phyloP scores from a whole-genome alignment of 306 rosid species.

The Cicer cuneatum region DNA sequence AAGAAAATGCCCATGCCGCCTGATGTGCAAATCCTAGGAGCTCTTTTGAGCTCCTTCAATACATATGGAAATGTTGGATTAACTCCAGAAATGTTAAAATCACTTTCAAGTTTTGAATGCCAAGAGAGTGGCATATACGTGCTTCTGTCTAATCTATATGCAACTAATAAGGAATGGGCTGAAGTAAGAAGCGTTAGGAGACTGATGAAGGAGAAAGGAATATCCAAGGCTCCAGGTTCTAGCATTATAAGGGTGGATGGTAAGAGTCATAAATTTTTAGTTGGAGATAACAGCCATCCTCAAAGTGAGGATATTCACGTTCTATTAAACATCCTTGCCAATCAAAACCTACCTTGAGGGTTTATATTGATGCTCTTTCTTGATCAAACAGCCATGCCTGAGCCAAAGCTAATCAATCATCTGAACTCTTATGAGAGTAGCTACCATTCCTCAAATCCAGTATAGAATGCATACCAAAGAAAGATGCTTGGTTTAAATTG shows the following conservation, averaged over 20 bases:
- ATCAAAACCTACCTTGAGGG: slow-evolving; percentile 57
- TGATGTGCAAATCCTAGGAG: slow-evolving; percentile 78
- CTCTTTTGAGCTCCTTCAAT: slow-evolving; percentile 67
- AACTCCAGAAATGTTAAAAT: slow-evolving; percentile 58
- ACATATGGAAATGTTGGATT: slow-evolving; percentile 59
- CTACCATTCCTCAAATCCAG: not conserved
- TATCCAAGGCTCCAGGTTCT: slow-evolving; percentile 70
- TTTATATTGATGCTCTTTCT: no score
- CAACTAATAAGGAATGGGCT: slow-evolving; percentile 69
- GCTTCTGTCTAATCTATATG: slow-evolving; percentile 77
- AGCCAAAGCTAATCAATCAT: slow-evolving; percentile 13
- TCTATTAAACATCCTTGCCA: slow-evolving; percentile 57
- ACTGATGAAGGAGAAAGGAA: slow-evolving; percentile 77
- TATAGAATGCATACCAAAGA: not conserved
- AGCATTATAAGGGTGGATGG: slow-evolving; percentile 74
- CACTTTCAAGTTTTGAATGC: slow-evolving; percentile 56
- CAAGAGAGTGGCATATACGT: slow-evolving; percentile 80
- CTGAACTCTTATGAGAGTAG: slow-evolving; percentile 30
- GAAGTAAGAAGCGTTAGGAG: slow-evolving; percentile 71
- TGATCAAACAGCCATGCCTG: slow-evolving; percentile 40
- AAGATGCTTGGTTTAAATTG: slow-evolving; percentile 28
- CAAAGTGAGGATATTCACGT: slow-evolving; percentile 57
- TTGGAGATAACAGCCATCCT: slow-evolving; percentile 66
- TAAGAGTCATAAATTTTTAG: slow-evolving; percentile 66
- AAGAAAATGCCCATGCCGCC: slow-evolving; percentile 80